Base-by-base conservation (phyloP, 1,284 basidiomycete species). In the Earliella scabrosa region DNA sequence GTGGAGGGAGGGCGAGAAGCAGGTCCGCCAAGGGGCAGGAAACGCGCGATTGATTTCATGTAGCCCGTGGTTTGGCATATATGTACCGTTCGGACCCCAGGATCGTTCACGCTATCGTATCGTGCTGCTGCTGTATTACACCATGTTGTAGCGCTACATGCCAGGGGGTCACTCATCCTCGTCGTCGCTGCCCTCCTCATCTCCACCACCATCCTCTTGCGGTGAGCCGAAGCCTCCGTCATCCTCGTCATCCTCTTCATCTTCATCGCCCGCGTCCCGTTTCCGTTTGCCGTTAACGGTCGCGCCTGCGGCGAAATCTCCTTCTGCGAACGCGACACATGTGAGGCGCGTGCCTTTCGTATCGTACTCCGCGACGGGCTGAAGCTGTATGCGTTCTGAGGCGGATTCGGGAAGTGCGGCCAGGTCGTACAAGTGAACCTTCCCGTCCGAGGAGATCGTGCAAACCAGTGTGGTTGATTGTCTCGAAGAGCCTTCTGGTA, bases 321-420 rank as follows among this genome's bases (percentile, higher is more conserved):
- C 82, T 60, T 87, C 87, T 3, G 87, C 89, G 38, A 93, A 68
- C 4, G 86, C 79, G 31, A 94, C 75, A 66, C 93, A 95, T 7
- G 92, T 95, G 66, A 97, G 72, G 13, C 94, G 79, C 34, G 86
- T 92, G 9, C 90, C 92, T 62, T 93, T 93, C 0, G 92, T 90
- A 71, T 95, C 89, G 68, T 94, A 95, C 48, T 75, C 78, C 2
- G 82, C 82, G 2, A 86, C 74, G 0, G 93, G 85, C 34, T 73
- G 63, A 23, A 92, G 73, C 57, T 82, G 71, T 16, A 70, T 31
- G 35, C 68, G 65, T 56, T 74, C 71, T 54, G 41, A 57, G 18
- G 51, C 63, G 47, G 46, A 58, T 32, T 53, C 63, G 9, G 53
- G 57, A 23, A 89, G 66, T 1, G 69, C 65, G 2, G 81, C 78